These are phyloP conservation scores for Solanum ossicruentum DNA, from an alignment of 257 asterid species.

Conservation along the genomic window DNA sequence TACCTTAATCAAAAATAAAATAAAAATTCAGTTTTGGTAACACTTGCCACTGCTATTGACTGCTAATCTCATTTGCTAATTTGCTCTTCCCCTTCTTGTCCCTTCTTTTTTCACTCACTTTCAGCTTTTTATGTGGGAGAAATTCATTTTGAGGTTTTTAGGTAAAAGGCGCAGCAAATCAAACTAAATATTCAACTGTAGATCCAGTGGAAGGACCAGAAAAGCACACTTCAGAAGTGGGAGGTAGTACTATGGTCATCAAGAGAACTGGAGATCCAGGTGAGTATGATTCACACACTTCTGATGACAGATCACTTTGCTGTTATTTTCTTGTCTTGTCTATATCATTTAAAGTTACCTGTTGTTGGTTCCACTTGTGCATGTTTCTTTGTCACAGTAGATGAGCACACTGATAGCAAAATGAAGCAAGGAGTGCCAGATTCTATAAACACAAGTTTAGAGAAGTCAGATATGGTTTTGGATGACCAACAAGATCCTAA, in stretches of 20 bases:
- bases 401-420: conserved; percentile 21
- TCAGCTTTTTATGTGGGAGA: conserved; percentile 1
- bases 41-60: background rate
- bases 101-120: background rate
- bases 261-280: conserved; percentile 22
- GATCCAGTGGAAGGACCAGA: conserved; percentile 19
- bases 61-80: background rate
- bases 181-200: conserved; percentile 15
- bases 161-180: conserved; percentile 24
- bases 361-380: background rate
- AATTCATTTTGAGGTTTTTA: conserved; percentile 10
- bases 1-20: too few species aligned
- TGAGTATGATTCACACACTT: conserved; percentile 7
- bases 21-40: background rate
- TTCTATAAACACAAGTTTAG: conserved; percentile 13
- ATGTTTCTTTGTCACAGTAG: conserved; percentile 14
- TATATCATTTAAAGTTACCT: background rate
- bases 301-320: background rate
- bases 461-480: conserved; percentile 13
- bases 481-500: conserved; percentile 23
- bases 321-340: background rate
- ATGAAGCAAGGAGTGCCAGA: conserved; percentile 21
- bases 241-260: conserved; percentile 5
- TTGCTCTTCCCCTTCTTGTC: background rate
- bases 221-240: conserved; percentile 21